Base-by-base conservation (phyloP, 73 alveolate genomes). In the Paramecium tetraurelia region DNA sequence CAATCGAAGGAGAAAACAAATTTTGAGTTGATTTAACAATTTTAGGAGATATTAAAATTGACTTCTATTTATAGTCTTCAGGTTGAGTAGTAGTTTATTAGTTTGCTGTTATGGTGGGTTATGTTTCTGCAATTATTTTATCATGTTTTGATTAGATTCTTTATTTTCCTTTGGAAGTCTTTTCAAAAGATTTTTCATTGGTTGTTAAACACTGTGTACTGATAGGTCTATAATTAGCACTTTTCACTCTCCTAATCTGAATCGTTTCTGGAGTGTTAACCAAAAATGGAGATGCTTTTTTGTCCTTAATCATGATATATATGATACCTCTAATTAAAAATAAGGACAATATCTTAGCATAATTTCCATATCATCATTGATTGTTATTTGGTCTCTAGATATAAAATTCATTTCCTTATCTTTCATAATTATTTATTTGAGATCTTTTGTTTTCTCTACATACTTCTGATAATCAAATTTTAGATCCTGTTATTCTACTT, bases 331-430 rank as follows among this genome's bases (percentile, higher is more conserved):
- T 24, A 80, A 24, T 80, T 80, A 48, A 48, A 40, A 80, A 22
- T 31, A 80, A 33, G 46, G 46, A 43, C 76, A 43, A 44, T 80
- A 80, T 80, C 57, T 40, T 3, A 80, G 16, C 90, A 80, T 80
- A 80, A 80, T 48, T 80, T 80, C 90, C 75, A 40, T 38, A 80
- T 80, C 90, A 80, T 80, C 90, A 80, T 80, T 80, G 2, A 80
- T 44, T 1, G 90, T 80, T 1, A 80, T 35, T 24, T 80, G n/a
- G 12, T 80, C 90, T 80, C 90, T 80, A 22, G 90, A 80, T 4
- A 80, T 80, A 46, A 80, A 80, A 24, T 41, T 10, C 90, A 80
- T 80, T 80, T 80, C 90, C 8, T 41, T 22, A 27, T 80, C 90
- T 24, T 80, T 46, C 77, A 80, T 80, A 10, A 80, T 80, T 3